Evolutionary conservation across 2,329 filamentous ascomycete genomes (phyloP), one percentile per base, ranked within the genome.

Genomic region (Drechslera avenae): DNA sequence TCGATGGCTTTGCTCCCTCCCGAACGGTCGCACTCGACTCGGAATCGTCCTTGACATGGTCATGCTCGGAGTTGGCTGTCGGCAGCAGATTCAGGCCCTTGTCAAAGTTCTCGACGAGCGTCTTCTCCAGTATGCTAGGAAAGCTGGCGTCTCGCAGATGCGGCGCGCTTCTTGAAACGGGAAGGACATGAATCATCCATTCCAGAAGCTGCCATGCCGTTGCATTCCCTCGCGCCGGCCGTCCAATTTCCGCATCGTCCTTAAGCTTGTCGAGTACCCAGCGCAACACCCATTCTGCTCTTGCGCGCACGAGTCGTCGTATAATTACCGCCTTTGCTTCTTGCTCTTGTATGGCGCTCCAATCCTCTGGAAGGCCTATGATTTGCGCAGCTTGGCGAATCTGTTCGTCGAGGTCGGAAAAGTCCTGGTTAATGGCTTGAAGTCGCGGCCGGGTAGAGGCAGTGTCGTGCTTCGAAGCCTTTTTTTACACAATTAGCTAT

Each of bases 111-210:
- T 91, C 87, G 39, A 83, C 79, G 39, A 91, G 73, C 0, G 86
- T 83, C 61, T 84, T 82, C 61, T 86, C 84, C 34, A 95, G 69
- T 8, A 90, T 82, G 1, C 75, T 73, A 28, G 89, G 74, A 45
- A 95, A 90, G 37, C 84, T 81, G 49, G 86, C 80, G 50, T 91
- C 86, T 17, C 84, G 85, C 5, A 96, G 79, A 3, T 88, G 85
- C 50, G 86, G 85, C 7, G 89, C 88, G 18, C 90, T 78, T 9
- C 84, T 86, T 37, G 88, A 86, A 0, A 85, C 76, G 0, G 89
- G 86, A 14, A 93, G 83, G n/a, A 84, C 76, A 41, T 79, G 76
- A 46, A 90, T 80, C 39, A 88, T 77, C 51, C 80, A 81, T 36
- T 78, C 77, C 18, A 91, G 69, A 30, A 91, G 79, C 23, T 76